A percentile compares a stretch with the other conserved stretches of the same genome.
Conservation (phyloP, 768 basidiomycete genomes). For the Kwoniella shandongensis region DNA sequence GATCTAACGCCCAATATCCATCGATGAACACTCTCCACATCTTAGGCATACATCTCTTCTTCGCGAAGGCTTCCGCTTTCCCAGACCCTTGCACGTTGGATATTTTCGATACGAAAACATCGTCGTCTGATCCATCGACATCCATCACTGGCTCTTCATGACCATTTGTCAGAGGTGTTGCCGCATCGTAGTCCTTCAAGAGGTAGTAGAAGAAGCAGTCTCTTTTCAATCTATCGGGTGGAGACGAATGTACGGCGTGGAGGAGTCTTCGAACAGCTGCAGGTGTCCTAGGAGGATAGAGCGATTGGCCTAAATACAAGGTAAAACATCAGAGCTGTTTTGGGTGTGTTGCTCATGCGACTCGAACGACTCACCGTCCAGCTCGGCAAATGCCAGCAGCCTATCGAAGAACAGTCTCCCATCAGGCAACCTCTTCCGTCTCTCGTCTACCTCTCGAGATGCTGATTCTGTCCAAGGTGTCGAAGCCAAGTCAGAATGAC, state of each 20-base stretch:
- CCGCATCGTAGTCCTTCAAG: conserved; percentile 29
- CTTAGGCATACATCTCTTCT: conserved; percentile 33
- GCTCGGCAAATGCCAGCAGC: conserved; percentile 30
- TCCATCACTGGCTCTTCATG: conserved; percentile 18
- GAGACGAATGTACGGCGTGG: conserved; percentile 27
- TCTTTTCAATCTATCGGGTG: conserved; percentile 38
- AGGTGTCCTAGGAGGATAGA: conserved; percentile 43
- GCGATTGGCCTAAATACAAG: conserved; percentile 15
- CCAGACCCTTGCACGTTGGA: neutral
- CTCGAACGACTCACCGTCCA: conserved; percentile 41
- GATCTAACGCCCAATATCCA: conserved; percentile 47
- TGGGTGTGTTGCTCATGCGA: neutral
- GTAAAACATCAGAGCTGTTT: neutral
- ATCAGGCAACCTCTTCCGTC: conserved; percentile 24
- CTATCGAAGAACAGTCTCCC: conserved; percentile 37
- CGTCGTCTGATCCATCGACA: conserved; percentile 15
- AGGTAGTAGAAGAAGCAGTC: conserved; percentile 49
- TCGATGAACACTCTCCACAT: conserved; percentile 45
- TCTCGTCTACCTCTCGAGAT: conserved; percentile 9
- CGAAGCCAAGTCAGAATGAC: conserved; percentile 42
- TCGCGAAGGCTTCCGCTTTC: conserved; percentile 33
- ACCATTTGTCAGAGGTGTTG: neutral
- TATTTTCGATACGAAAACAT: neutral
- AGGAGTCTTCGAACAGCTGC: conserved; percentile 34
- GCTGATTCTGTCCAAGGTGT: conserved; percentile 28